Conservation (phyloP, 228 moss, liverwort and hornwort genomes). For the Sphagnum magellanicum region DNA sequence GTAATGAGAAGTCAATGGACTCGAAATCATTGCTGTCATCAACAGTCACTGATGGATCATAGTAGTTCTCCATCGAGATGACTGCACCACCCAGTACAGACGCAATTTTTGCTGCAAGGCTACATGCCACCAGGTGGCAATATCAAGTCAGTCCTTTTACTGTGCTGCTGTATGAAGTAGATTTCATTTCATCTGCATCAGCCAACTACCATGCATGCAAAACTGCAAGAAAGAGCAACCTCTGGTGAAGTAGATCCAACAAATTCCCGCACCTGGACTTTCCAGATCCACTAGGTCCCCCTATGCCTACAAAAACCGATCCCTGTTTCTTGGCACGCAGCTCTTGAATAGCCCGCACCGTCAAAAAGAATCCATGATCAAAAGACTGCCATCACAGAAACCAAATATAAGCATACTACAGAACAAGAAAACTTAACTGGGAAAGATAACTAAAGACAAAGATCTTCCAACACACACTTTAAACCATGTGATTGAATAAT, state of each 20-base stretch:
- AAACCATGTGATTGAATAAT: too few species aligned
- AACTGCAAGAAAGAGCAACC: too few species aligned
- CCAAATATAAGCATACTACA: constrained; percentile 9
- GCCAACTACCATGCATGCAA: too few species aligned
- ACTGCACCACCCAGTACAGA: constrained; percentile 76
- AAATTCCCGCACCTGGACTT: constrained; percentile 54
- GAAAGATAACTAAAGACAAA: neutral
- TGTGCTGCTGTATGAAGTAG: too few species aligned
- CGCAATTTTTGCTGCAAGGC: constrained; percentile 76
- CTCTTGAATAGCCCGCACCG: constrained; percentile 79
- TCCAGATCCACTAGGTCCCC: constrained; percentile 85
- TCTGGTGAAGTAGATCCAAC: neutral
- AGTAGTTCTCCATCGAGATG: constrained; percentile 71
- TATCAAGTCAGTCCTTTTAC: neutral
- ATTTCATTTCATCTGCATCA: too few species aligned
- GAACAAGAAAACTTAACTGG: neutral
- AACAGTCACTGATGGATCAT: constrained; percentile 56
- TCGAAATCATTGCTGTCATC: constrained; percentile 77
- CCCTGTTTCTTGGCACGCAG: constrained; percentile 67
- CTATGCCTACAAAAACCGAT: constrained; percentile 72
- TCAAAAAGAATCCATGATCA: constrained; percentile 81
- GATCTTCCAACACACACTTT: neutral
- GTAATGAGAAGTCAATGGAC: constrained; percentile 52
- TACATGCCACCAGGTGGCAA: constrained; percentile 10
- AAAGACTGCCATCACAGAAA: constrained; percentile 44